Percentiles rank a stretch among this genome's conserved stretches.
These are phyloP conservation scores for Epicoccum sorghinum DNA, from an alignment of 2,329 filamentous ascomycete species.

Conservation along the genomic window DNA sequence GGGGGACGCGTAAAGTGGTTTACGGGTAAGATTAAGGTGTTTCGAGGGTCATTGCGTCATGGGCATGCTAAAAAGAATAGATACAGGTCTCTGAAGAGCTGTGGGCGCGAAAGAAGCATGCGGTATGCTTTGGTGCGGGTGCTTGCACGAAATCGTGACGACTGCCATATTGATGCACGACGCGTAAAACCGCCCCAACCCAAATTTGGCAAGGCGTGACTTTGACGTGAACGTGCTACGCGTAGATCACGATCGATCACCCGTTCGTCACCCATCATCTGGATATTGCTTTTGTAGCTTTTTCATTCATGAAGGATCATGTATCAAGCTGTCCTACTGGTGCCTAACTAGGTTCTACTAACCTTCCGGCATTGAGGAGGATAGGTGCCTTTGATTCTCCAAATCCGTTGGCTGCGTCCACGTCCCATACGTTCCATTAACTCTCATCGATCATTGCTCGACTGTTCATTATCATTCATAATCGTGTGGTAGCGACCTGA, in stretches of 20 bases:
- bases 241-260: conserved; percentile 19
- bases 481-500: no score
- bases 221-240: conserved; percentile 28
- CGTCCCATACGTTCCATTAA: no score
- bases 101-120: conserved; percentile 26
- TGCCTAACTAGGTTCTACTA: no score
- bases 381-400: no score
- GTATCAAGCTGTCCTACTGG: neutral
- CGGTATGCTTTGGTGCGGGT: conserved; percentile 29
- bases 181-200: conserved; percentile 24
- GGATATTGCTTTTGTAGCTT: neutral
- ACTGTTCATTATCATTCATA: no score
- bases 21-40: conserved; percentile 19
- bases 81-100: conserved; percentile 20
- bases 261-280: neutral
- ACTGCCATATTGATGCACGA: conserved; percentile 23
- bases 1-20: conserved; percentile 34
- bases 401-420: no score
- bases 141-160: conserved; percentile 27
- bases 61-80: conserved; percentile 21
- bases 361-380: no score
- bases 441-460: no score
- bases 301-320: neutral
- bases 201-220: conserved; percentile 20
- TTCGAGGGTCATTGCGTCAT: conserved; percentile 28